A percentile compares a stretch with the other conserved stretches of the same genome.
phyloP scores from a whole-genome alignment of 495 filamentous ascomycete genomes.

The Delitschia confertaspora region DNA sequence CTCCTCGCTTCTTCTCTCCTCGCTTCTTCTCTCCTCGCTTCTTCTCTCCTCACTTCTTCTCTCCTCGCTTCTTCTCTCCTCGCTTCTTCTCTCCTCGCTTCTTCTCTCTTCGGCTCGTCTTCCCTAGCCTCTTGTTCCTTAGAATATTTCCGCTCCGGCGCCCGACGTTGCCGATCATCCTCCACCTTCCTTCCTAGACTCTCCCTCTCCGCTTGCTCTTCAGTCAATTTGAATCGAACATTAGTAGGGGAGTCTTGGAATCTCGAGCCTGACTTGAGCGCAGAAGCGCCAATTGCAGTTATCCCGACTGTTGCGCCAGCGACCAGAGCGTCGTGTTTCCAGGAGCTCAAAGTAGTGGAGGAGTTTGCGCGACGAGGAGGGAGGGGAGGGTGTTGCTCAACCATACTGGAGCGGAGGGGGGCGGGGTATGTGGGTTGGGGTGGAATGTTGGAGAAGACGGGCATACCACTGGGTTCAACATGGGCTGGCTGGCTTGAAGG shows the following conservation, averaged over 20 bases:
- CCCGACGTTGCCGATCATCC: conserved; percentile 18
- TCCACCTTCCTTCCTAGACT: too few species aligned
- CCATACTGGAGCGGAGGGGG: conserved; percentile 5
- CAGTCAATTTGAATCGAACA: conserved; percentile 32
- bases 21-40: conserved; percentile 11
- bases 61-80: conserved; percentile 15
- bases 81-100: conserved; percentile 26
- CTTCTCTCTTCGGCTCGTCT: conserved; percentile 4
- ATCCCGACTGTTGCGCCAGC: conserved; percentile 29
- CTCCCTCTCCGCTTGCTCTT: conserved; percentile 30
- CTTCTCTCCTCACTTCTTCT: conserved; percentile 7
- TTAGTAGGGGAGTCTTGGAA: conserved; percentile 23
- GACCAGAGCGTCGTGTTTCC: conserved; percentile 27
- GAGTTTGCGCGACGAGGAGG: conserved; percentile 23
- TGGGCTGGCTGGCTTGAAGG: conserved; percentile 16
- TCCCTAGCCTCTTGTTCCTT: neutral
- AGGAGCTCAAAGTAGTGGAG: conserved; percentile 19
- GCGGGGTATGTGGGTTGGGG: conserved; percentile 5
- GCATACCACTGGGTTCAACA: conserved; percentile 27
- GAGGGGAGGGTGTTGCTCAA: conserved; percentile 5
- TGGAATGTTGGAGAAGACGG: conserved; percentile 27
- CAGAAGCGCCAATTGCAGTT: conserved; percentile 19
- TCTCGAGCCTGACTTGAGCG: conserved; percentile 5
- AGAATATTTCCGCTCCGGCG: too few species aligned
- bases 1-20: conserved; percentile 10